Percentiles rank a stretch among this genome's conserved stretches.
Evolutionary conservation across 495 filamentous ascomycete genomes (phyloP).

Genomic region (Bacidia rubella): DNA sequence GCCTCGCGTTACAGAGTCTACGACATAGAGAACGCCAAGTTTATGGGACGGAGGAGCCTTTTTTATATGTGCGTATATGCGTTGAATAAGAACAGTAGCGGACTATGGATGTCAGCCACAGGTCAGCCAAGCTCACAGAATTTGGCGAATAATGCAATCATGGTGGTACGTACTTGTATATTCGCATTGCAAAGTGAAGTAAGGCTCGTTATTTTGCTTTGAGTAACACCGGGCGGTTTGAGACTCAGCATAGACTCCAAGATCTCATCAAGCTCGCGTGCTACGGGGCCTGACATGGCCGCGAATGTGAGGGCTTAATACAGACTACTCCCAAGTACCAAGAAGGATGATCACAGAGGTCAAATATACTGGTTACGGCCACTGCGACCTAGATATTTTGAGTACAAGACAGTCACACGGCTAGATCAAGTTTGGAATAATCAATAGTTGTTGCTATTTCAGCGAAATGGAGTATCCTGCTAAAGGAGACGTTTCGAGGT

Average conservation of each 20-base stretch:
- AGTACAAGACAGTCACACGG: neutral
- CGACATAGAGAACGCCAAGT: constrained; percentile 96
- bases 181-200: constrained; percentile 76
- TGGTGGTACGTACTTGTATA: constrained; percentile 76
- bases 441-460: neutral
- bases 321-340: constrained; percentile 10
- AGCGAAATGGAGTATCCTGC: neutral
- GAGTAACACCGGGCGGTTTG: constrained; percentile 88
- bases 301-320: neutral
- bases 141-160: constrained; percentile 28
- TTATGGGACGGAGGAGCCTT: constrained; percentile 92
- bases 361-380: neutral
- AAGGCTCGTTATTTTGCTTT: constrained; percentile 74
- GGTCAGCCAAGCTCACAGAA: neutral
- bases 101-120: constrained; percentile 41
- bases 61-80: constrained; percentile 94
- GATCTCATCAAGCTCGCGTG: constrained; percentile 67
- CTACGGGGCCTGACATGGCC: constrained; percentile 67
- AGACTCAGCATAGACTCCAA: constrained; percentile 82
- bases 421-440: neutral
- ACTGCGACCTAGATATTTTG: neutral
- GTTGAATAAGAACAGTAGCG: constrained; percentile 89
- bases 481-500: neutral
- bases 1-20: constrained; percentile 98
- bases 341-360: neutral